Evolutionary conservation across 345 rosid species (phyloP), one percentile per base, ranked within the genome.

Genomic region (Laguncularia racemosa): DNA sequence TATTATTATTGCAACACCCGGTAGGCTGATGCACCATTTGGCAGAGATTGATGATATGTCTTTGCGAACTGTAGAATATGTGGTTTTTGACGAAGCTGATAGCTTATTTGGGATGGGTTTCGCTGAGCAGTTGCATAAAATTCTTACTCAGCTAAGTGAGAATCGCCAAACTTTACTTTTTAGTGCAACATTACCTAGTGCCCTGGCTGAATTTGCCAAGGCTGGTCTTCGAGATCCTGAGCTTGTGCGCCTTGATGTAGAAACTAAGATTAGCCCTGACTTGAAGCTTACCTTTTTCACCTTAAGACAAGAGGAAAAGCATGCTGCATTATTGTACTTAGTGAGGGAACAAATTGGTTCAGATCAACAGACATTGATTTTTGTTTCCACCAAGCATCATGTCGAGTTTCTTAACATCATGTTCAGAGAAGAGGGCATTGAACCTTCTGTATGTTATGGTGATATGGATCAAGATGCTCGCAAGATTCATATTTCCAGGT

Each of bases 391-490:
- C 0, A 93, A 89, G 68, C 96, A 89, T 82, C 99, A 89, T 70
- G 99, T 87, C 55, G 99, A 93, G 77, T 89, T 89, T 65, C 84
- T 93, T 48, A 89, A 89, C 63, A 62, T 59, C 50, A 65, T 93
- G 75, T 93, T 85, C 67, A 80, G 67, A 72, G 79, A 78, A 68
- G 99, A 93, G 70, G 87, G 95, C 40, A 85, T 93, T 17, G 83
- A 76, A 58, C 82, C 97, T 46, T 89, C 97, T 67, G 88, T 93
- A 8, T 89, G 97, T 65, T 93, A 93, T 61, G 97, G 99, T 68
- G 99, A 89, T 64, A 93, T 93, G 99, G 99, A 89, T 70, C 95
- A 78, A 72, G 99, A 89, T 67, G 99, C 99, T 43, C 90, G 96
- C 20, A 89, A 89, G 77, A 93, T 89, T 63, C 85, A 87, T 33